Conservation (phyloP, 2,329 filamentous ascomycete species). For the Cercospora citrullina region DNA sequence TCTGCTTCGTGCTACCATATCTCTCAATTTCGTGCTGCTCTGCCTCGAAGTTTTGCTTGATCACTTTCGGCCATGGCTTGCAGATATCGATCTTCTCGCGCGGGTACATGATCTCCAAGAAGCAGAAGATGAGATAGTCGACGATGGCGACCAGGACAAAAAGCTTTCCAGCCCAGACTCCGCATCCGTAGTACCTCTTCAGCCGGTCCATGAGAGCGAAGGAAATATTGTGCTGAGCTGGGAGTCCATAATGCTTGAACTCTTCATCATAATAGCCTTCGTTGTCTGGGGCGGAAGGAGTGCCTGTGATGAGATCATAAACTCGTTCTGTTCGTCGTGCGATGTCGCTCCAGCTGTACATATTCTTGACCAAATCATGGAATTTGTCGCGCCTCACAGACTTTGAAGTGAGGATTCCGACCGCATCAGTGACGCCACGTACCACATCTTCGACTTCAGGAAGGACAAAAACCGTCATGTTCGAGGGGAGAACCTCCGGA, state of each 20-base stretch:
- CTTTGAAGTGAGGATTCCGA: slow-evolving; percentile 74
- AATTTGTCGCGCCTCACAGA: slow-evolving; percentile 84
- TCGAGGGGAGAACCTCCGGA: slow-evolving; percentile 87
- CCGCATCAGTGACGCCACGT: slow-evolving; percentile 82
- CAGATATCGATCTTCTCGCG: slow-evolving; percentile 84
- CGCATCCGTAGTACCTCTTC: slow-evolving; percentile 96
- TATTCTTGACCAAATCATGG: slow-evolving; percentile 94
- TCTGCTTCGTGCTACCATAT: slow-evolving; percentile 4
- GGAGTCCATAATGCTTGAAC: slow-evolving; percentile 58
- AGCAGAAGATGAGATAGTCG: slow-evolving; percentile 86
- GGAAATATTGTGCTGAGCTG: slow-evolving; percentile 56
- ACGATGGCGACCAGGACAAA: slow-evolving; percentile 94
- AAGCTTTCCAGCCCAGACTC: slow-evolving; percentile 96
- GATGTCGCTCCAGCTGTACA: slow-evolving; percentile 99
- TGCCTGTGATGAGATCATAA: slow-evolving; percentile 87
- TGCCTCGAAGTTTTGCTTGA: neutral
- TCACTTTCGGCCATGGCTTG: slow-evolving; percentile 71
- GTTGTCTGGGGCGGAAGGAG: slow-evolving; percentile 63
- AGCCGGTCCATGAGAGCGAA: slow-evolving; percentile 92
- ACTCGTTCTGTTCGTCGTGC: slow-evolving; percentile 91
- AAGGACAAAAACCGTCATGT: slow-evolving; percentile 97
- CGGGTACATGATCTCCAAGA: slow-evolving; percentile 85
- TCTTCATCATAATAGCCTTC: slow-evolving; percentile 85
- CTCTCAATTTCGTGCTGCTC: neutral
- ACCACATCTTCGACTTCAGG: slow-evolving; percentile 96